Evolutionary conservation across 2,329 filamentous ascomycete species (phyloP).

Genomic region (Cytospora paraplurivora): DNA sequence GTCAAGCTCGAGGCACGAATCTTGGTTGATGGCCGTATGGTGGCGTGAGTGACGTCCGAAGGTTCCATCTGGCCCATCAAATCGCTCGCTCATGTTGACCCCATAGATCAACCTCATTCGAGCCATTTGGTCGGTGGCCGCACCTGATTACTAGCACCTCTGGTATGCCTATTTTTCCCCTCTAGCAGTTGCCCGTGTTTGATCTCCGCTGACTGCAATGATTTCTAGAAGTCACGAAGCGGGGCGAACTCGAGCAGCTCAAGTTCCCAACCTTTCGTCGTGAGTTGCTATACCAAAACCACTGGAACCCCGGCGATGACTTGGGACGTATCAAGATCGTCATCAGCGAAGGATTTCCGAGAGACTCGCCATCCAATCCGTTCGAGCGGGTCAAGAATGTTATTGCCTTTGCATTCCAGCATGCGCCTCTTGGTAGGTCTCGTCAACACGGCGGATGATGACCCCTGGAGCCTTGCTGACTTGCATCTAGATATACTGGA

Average conservation of each 20-base stretch:
- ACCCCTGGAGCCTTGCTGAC: neutral
- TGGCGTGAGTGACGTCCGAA: slow-evolving; percentile 53
- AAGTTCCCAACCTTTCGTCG: slow-evolving; percentile 73
- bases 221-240: slow-evolving; percentile 52
- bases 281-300: slow-evolving; percentile 67
- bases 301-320: slow-evolving; percentile 72
- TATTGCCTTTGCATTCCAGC: slow-evolving; percentile 80
- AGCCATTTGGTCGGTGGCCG: slow-evolving; percentile 53
- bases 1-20: slow-evolving; percentile 67
- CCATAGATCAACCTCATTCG: slow-evolving; percentile 57
- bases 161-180: slow-evolving; percentile 37
- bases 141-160: slow-evolving; percentile 50
- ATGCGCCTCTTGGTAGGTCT: slow-evolving; percentile 71
- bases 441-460: neutral
- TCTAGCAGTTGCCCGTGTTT: neutral
- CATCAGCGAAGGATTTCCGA: slow-evolving; percentile 71
- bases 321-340: slow-evolving; percentile 75
- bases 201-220: neutral
- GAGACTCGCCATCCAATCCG: slow-evolving; percentile 52
- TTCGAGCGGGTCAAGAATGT: slow-evolving; percentile 72
- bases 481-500: slow-evolving; percentile 67
- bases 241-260: slow-evolving; percentile 62
- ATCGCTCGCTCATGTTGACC: neutral
- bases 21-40: slow-evolving; percentile 66
- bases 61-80: no score